phyloP scores from a whole-genome alignment of 768 basidiomycete species.

The Kwoniella shandongensis region DNA sequence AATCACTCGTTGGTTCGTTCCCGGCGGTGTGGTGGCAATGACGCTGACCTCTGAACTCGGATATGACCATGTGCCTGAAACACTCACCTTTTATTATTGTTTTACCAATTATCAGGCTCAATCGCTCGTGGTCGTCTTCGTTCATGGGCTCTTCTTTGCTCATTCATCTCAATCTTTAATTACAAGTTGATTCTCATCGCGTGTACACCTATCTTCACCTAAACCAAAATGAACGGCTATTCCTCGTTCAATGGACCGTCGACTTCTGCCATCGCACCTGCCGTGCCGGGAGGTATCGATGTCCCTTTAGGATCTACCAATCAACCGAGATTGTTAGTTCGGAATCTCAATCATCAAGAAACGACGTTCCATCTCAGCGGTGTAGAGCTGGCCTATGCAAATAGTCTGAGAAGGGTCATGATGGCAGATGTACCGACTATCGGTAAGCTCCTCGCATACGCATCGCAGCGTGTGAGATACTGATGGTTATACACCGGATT shows the following conservation, averaged over 20 bases:
- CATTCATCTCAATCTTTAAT: too few relatives aligned
- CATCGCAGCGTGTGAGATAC: neutral
- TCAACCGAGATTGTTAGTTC: slow-evolving; percentile 41
- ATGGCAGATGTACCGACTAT: slow-evolving; percentile 97
- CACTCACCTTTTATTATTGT: too few relatives aligned
- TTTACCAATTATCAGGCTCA: too few relatives aligned
- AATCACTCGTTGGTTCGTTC: too few relatives aligned
- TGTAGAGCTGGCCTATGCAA: slow-evolving; percentile 94
- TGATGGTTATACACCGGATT: too few relatives aligned
- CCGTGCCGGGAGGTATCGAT: slow-evolving; percentile 18
- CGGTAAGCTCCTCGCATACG: slow-evolving; percentile 60
- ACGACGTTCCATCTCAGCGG: slow-evolving; percentile 92
- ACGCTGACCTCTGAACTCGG: too few relatives aligned
- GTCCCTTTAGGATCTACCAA: slow-evolving; percentile 43
- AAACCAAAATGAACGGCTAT: slow-evolving; percentile 16
- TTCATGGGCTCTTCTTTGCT: too few relatives aligned
- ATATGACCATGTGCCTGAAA: too few relatives aligned
- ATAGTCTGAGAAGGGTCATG: slow-evolving; percentile 87
- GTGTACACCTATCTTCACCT: neutral
- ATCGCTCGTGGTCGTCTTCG: too few relatives aligned
- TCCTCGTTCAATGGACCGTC: slow-evolving; percentile 12
- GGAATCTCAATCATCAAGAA: slow-evolving; percentile 68
- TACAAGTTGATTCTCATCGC: too few relatives aligned
- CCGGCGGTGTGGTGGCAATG: too few relatives aligned
- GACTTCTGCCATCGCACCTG: neutral